Base-by-base conservation (phyloP, 805 yeast species). In the Metschnikowia proteae region DNA sequence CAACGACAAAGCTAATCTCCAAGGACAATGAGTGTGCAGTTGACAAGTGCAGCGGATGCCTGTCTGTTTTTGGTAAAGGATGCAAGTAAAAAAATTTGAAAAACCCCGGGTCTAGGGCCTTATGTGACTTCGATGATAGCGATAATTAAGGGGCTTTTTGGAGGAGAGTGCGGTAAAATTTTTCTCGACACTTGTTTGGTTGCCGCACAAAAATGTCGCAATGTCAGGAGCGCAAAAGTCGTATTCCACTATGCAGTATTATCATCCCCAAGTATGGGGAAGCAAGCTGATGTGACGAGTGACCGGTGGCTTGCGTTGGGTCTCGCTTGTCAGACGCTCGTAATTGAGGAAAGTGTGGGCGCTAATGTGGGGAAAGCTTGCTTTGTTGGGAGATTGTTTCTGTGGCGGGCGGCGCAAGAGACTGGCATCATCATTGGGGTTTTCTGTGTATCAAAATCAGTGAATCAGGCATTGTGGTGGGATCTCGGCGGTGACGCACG, bases 181-280 rank as follows among this genome's bases (percentile, higher is more conserved):
- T 52, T 50, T 52, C 38, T 44, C 40, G 38, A 41, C 27, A 34
- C 37, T 39, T 43, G 43, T 42, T 42, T 27, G 25, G 38, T 44
- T 45, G 41, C 49, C 46, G 49, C 49, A 49, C 55, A 52, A 51
- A 53, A 49, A 49, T 53, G 55, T 53, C 56, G 56, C 51, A 42
- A 32, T 33, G 41, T 44, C 45, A 47, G 52, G 43, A 46, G 32
- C 44, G 36, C 44, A 34, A 32, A 26, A 33, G 45, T 33, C 45
- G 45, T 33, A 10, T 22, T n/a, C 4, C 32, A 5, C 26, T 26
- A 11, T 42, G 45, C 45, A 33, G 38, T 30, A 30, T 9, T 13
- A 4, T 9, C 10, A 11, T 7, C 27, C 17, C 6, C 11, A 5
- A 31, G n/a, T 40, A 31, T 30, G 43, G 29, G 36, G 36, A 25